Base-by-base conservation (phyloP, 768 basidiomycete species). In the Trametes meyenii region DNA sequence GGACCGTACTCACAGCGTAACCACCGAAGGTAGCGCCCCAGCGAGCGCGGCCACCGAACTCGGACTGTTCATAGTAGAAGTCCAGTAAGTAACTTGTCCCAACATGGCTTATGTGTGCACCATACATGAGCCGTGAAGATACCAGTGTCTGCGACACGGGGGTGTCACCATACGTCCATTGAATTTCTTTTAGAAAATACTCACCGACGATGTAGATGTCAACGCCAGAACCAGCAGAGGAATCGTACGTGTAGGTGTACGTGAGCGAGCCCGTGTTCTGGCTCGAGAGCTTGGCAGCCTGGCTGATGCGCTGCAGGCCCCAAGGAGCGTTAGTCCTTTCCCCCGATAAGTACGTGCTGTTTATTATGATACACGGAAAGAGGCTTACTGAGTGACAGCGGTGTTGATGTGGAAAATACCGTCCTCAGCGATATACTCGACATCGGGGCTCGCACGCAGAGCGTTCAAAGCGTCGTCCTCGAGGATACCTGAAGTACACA, bases 121-220 rank as follows among this genome's bases (percentile, higher is more conserved):
- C 65, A 40, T 54, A 65, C 67, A 58, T 73, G 71, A 19, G 29
- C 40, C 13, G 55, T 66, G 61, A 56, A 68, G 42, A 72, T 69
- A 19, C 72, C 72, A 43, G 62, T 50, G 54, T 63, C 50, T 54
- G 21, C 39, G 16, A 52, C 26, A 33, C 10, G 49, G 17, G 12
- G 8, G 40, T 36, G 38, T 21, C 23, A 17, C 12, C 12, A 21
- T 50, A 52, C 23, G 10, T 24, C 49, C 33, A 4, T 13, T 12
- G 21, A 26, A n/a, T n/a, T 40, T 17, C 6, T 44, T 13, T 2
- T 12, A 16, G 0, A 17, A 16, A 3, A 16, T 4, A 60, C 68
- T 44, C 33, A 77, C 77, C 80, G 57, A 81, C 68, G 53, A 81
- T 63, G 61, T 79, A 81, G 62, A 82, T 73, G 64, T 77, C 76